Percentiles rank a stretch among this genome's conserved stretches.
Conservation (phyloP, 2,329 filamentous ascomycete genomes). For the Fusarium nanum region DNA sequence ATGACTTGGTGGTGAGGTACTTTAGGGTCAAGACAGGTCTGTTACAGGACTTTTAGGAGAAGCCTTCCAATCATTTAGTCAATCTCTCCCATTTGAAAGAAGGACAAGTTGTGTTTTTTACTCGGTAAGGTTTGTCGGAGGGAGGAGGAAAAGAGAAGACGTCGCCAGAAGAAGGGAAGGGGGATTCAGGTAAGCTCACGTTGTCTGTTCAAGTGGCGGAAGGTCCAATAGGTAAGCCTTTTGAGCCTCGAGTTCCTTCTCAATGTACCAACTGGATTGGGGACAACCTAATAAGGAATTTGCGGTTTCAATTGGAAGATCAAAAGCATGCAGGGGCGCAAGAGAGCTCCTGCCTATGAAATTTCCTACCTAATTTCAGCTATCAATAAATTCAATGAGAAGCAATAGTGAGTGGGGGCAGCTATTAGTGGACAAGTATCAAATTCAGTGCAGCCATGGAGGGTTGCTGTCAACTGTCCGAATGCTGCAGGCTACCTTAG, state of each 20-base stretch:
- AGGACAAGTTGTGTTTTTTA: background rate
- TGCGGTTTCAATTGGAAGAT: background rate
- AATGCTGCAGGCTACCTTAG: background rate
- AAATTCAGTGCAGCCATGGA: background rate
- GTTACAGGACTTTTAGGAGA: slow-evolving; percentile 16
- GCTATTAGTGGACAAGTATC: background rate
- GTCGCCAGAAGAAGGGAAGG: background rate
- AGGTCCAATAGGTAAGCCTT: background rate
- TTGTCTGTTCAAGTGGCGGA: background rate
- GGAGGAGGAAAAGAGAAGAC: background rate
- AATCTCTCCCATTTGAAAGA: background rate
- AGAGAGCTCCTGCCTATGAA: background rate
- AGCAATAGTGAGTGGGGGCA: background rate
- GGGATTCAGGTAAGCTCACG: background rate
- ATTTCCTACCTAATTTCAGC: background rate
- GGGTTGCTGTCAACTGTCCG: background rate
- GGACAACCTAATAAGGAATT: background rate
- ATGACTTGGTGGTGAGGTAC: slow-evolving; percentile 26
- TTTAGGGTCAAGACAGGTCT: slow-evolving; percentile 14
- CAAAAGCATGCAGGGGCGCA: background rate
- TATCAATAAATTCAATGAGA: background rate
- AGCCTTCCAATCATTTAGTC: slow-evolving; percentile 22
- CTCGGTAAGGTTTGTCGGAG: background rate
- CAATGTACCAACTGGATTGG: background rate
- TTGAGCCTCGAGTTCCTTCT: background rate